Conservation (phyloP, 1,284 basidiomycete species). For the Ganoderma lingzhi region DNA sequence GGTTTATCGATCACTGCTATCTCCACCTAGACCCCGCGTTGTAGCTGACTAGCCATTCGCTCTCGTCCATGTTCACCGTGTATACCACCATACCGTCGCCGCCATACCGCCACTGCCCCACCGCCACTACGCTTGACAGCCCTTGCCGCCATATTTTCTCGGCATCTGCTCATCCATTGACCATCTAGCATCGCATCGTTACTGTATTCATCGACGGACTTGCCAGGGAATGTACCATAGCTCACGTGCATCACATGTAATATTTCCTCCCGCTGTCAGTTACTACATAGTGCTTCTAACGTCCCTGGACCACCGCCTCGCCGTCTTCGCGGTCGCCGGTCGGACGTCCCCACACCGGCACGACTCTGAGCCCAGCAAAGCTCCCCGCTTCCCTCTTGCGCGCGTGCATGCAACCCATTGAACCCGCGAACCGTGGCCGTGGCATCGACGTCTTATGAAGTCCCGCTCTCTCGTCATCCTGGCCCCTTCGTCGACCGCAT, state of each 20-base stretch:
- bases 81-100: constrained; percentile 12
- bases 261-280: constrained; percentile 2
- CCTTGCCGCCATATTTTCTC: background rate
- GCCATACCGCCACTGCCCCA: background rate
- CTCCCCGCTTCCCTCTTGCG: background rate
- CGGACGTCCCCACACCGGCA: background rate
- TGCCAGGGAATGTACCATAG: constrained; percentile 3
- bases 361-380: background rate
- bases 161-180: constrained; percentile 1
- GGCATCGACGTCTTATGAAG: background rate
- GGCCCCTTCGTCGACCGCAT: background rate
- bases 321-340: background rate
- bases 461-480: background rate
- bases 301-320: constrained; percentile 3
- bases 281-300: background rate
- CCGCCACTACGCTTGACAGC: constrained; percentile 4
- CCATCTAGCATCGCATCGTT: background rate
- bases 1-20: constrained; percentile 1
- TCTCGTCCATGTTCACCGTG: constrained; percentile 2
- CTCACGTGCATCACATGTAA: constrained; percentile 9
- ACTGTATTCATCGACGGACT: constrained; percentile 10
- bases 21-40: constrained; percentile 12
- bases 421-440: background rate
- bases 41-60: constrained; percentile 7
- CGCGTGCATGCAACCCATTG: background rate